Evolutionary conservation across 306 rosid genomes (phyloP), one percentile per base, ranked within the genome.

Genomic region (Crataegus laevigata): DNA sequence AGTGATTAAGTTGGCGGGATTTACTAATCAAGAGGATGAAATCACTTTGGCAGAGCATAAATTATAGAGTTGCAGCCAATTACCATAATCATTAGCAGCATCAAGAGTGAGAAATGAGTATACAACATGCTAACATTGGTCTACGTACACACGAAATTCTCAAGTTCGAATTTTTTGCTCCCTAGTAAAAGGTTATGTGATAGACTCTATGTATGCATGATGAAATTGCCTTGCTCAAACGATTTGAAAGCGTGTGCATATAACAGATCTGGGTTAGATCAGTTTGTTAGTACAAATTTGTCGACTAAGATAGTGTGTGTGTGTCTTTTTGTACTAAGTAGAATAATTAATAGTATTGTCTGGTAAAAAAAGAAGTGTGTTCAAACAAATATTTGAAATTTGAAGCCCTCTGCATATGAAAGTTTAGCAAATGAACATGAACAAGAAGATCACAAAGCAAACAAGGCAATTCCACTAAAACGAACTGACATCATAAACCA

Each of bases 1-100:
- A 67, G 29, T 79, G 72, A 78, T 83, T 11, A 85, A 83, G 78
- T 62, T 87, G 57, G 84, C 71, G 71, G 91, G 93, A 2, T 82
- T 89, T 63, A 62, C 80, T 68, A 71, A 65, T 19, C 30, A 60
- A 74, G 79, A 74, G 68, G 81, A 84, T 79, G 89, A 75, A 75
- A 78, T 72, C 25, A 75, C 69, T 78, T 36, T 85, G 77, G 79
- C 75, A 72, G 74, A 83, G 68, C 7, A 58, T 14, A 25, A 34
- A 34, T 6, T 14, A 14, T 14, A 6, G 28, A 55, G 81, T 73
- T 36, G 77, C 77, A 47, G 76, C 76, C 43, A 75, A 81, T 34
- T 34, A 10, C 85, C 83, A 38, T 79, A 45, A 74, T 58, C 12
- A 80, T 88, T 36, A 47, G 74, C 75, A 45, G 69, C 80, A 47